Evolutionary conservation across 345 rosid species (phyloP), one percentile per base, ranked within the genome.

Genomic region (Bruguiera sexangula): DNA sequence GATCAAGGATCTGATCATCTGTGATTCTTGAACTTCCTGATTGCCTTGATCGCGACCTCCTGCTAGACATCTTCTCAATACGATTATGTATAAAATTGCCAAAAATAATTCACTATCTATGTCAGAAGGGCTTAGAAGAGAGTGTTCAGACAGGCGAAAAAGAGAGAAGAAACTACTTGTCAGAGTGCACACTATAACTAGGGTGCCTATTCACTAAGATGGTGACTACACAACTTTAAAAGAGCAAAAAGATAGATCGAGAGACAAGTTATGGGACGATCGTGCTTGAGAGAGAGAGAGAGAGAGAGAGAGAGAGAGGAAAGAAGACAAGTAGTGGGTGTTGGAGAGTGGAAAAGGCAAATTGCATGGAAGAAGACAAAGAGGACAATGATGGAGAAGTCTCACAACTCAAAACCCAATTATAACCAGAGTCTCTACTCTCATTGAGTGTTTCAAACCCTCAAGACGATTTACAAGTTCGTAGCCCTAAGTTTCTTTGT

Each of bases 1-100:
- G 97, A 79, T 93, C 97, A 74, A 83, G 80, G 83, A 93, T 89
- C 86, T 93, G 98, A 73, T 91, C 98, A 63, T 93, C 97, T 7
- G 80, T 79, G 82, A 93, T 93, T 78, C 91, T 86, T 60, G 96
- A 83, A 67, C 79, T 68, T 39, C 88, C 85, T 39, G 93, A 81
- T 67, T 82, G 85, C 78, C 88, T 89, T 73, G 96, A 82, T 75
- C 89, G 73, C 27, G 97, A 85, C 67, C 86, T 90, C 82, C 98
- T 73, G 85, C 87, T 82, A 69, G 98, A 89, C 97, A 91, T 93
- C 58, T 77, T 71, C 6, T 6, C 21, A 4, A n/a, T 8, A 21
- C 21, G 8, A 22, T 13, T 30, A 36, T 22, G 8, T 8, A 22
- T 21, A 22, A 26, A 26, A 20, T 55, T 21, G 27, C 48, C 48